Percentiles rank a stretch among this genome's conserved stretches.
These are phyloP conservation scores for Poronia punctata DNA, from an alignment of 495 filamentous ascomycete genomes.

Conservation along the genomic window DNA sequence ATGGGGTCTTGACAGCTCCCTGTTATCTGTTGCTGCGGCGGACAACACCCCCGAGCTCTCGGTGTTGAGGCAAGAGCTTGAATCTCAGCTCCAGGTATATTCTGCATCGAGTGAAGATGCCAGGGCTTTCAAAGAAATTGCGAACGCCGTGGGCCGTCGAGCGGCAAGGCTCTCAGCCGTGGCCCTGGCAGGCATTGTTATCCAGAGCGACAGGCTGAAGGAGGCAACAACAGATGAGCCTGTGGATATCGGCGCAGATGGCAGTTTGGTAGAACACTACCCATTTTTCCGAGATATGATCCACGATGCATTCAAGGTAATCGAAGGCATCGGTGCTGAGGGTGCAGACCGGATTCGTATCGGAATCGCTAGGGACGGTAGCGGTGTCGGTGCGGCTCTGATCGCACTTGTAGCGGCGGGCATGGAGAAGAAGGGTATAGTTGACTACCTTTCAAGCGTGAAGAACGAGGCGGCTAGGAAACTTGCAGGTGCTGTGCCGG, in stretches of 20 bases:
- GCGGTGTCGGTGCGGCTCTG: slow-evolving; percentile 83
- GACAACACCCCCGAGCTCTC: slow-evolving; percentile 60
- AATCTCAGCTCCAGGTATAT: slow-evolving; percentile 64
- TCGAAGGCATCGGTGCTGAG: slow-evolving; percentile 61
- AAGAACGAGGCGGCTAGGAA: slow-evolving; percentile 15
- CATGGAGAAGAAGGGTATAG: slow-evolving; percentile 37
- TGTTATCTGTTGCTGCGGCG: slow-evolving; percentile 73
- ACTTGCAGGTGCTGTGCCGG: slow-evolving; percentile 11
- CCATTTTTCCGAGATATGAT: slow-evolving; percentile 77
- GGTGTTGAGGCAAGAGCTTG: slow-evolving; percentile 66
- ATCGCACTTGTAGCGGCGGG: slow-evolving; percentile 68
- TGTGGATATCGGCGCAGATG: slow-evolving; percentile 87
- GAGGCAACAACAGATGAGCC: slow-evolving; percentile 49
- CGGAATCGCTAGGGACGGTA: slow-evolving; percentile 90
- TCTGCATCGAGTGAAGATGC: slow-evolving; percentile 70
- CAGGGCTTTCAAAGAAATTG: slow-evolving; percentile 70
- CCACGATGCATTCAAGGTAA: slow-evolving; percentile 62
- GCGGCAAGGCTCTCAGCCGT: slow-evolving; percentile 85
- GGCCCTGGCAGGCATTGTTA: slow-evolving; percentile 73
- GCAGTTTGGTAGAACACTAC: slow-evolving; percentile 85
- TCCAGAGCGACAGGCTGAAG: slow-evolving; percentile 63
- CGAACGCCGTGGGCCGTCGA: slow-evolving; percentile 77
- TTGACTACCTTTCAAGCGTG: slow-evolving; percentile 16
- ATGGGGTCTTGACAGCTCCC: slow-evolving; percentile 85
- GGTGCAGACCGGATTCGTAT: slow-evolving; percentile 79